phyloP scores from a whole-genome alignment of 495 filamentous ascomycete genomes.

The Aspergillus avenaceus region DNA sequence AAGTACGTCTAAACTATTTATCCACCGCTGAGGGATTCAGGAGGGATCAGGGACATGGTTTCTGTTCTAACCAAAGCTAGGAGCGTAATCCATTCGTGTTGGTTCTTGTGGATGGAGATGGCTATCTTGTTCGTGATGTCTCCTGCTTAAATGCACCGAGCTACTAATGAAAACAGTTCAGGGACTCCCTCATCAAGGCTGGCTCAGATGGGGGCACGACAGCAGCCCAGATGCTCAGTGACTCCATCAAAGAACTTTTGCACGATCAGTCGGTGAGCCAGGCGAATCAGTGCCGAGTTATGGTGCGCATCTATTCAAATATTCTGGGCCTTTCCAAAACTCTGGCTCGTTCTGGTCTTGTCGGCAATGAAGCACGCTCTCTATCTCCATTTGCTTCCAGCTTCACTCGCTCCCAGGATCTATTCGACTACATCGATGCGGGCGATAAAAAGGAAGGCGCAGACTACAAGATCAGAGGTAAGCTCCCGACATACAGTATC shows the following conservation, averaged over 20 bases:
- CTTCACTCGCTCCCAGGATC: constrained; percentile 55
- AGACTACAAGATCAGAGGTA: constrained; percentile 57
- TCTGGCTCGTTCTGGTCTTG: constrained; percentile 43
- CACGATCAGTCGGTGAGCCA: constrained; percentile 41
- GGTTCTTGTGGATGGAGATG: constrained; percentile 59
- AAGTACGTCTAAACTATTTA: constrained; percentile 25
- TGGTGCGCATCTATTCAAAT: constrained; percentile 60
- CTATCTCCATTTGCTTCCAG: constrained; percentile 51
- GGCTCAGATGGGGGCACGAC: constrained; percentile 53
- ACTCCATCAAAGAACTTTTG: constrained; percentile 44
- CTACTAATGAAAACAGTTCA: constrained; percentile 35
- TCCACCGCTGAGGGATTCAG: neutral
- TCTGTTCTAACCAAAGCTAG: constrained; percentile 19
- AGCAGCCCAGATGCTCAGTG: constrained; percentile 51
- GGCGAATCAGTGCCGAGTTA: constrained; percentile 51
- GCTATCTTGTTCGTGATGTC: constrained; percentile 39
- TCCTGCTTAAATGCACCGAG: neutral
- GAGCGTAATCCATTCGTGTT: constrained; percentile 58
- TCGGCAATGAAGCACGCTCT: constrained; percentile 48
- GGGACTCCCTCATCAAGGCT: constrained; percentile 47
- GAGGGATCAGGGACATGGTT: neutral
- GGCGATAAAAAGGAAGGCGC: constrained; percentile 59
- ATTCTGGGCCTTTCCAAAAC: constrained; percentile 49
- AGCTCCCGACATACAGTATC: neutral
- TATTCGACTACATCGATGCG: constrained; percentile 60